phyloP scores from a whole-genome alignment of 495 filamentous ascomycete genomes.

The Xanthoparmelia taractica region DNA sequence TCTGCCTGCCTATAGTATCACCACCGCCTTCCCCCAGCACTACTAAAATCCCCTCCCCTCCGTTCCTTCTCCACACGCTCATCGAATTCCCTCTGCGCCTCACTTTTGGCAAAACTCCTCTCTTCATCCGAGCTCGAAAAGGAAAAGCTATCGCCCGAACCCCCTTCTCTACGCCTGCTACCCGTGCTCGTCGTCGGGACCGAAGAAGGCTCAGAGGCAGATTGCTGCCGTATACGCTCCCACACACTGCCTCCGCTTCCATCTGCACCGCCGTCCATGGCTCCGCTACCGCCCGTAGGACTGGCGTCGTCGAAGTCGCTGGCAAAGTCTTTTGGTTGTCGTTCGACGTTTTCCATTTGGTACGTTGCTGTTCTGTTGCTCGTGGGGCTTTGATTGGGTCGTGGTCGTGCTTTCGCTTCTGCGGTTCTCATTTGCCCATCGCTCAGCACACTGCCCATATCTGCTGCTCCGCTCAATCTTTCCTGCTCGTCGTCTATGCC shows the following conservation, averaged over 20 bases:
- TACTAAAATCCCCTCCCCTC: conserved; percentile 27
- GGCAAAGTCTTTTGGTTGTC: conserved; percentile 12
- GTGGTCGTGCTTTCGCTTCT: conserved; percentile 7
- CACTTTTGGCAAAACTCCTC: conserved; percentile 34
- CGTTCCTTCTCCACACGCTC: conserved; percentile 42
- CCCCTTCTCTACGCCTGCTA: background rate
- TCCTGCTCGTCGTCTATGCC: conserved; percentile 4
- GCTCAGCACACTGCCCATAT: conserved; percentile 10
- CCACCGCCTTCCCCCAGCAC: conserved; percentile 1
- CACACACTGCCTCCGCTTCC: conserved; percentile 15
- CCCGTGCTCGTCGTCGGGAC: background rate
- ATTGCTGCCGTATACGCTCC: conserved; percentile 23
- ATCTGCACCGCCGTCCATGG: conserved; percentile 2
- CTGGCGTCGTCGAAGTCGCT: conserved; percentile 16
- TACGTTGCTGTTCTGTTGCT: conserved; percentile 15
- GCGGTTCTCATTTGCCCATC: conserved; percentile 18
- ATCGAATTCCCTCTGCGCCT: conserved; percentile 51
- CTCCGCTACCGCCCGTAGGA: conserved; percentile 4
- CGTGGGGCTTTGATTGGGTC: background rate
- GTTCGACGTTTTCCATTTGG: conserved; percentile 15
- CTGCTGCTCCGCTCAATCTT: conserved; percentile 1
- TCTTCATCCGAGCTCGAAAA: conserved; percentile 37
- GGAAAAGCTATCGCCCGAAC: conserved; percentile 34
- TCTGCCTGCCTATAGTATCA: background rate
- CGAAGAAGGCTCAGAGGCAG: conserved; percentile 5